Evolutionary conservation across 768 basidiomycete genomes (phyloP).

Genomic region (Hygrophoropsis aurantiaca): DNA sequence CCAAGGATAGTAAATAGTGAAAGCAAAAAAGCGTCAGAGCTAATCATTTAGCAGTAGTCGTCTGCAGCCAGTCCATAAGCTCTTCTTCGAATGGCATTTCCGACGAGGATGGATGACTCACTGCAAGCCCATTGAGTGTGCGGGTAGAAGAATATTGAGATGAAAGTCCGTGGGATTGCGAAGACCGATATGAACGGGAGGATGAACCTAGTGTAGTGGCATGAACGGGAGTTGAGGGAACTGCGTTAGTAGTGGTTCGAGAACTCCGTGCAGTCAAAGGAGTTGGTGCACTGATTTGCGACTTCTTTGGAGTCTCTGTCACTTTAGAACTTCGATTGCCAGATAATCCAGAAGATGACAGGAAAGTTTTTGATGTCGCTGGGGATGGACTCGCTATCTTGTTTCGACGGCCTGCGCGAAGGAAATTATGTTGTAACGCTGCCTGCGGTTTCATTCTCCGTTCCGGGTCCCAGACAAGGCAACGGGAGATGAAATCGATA

Average conservation of each 20-base stretch:
- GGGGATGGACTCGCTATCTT: conserved; percentile 46
- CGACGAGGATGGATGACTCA: conserved; percentile 43
- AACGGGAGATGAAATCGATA: conserved; percentile 95
- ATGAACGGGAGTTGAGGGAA: conserved; percentile 61
- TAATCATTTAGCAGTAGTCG: conserved; percentile 32
- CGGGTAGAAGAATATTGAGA: conserved; percentile 71
- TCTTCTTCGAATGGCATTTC: conserved; percentile 33
- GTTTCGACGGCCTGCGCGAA: conserved; percentile 61
- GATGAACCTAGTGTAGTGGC: conserved; percentile 56
- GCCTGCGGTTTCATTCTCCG: conserved; percentile 91
- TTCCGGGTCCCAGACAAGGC: conserved; percentile 98
- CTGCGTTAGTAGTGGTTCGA: conserved; percentile 50
- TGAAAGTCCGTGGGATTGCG: conserved; percentile 68
- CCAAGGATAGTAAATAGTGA: conserved; percentile 11
- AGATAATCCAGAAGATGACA: conserved; percentile 59
- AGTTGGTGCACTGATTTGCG: conserved; percentile 85
- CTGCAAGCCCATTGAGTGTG: conserved; percentile 68
- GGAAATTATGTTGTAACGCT: conserved; percentile 89
- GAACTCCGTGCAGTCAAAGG: conserved; percentile 78
- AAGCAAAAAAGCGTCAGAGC: conserved; percentile 4
- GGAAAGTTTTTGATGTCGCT: conserved; percentile 50
- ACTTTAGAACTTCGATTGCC: conserved; percentile 51
- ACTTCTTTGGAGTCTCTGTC: conserved; percentile 84
- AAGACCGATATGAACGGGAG: conserved; percentile 64
- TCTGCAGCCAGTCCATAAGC: conserved; percentile 38